Evolutionary conservation across 352 stramenopile genomes (phyloP).

Genomic region (Aphanomyces invadans): DNA sequence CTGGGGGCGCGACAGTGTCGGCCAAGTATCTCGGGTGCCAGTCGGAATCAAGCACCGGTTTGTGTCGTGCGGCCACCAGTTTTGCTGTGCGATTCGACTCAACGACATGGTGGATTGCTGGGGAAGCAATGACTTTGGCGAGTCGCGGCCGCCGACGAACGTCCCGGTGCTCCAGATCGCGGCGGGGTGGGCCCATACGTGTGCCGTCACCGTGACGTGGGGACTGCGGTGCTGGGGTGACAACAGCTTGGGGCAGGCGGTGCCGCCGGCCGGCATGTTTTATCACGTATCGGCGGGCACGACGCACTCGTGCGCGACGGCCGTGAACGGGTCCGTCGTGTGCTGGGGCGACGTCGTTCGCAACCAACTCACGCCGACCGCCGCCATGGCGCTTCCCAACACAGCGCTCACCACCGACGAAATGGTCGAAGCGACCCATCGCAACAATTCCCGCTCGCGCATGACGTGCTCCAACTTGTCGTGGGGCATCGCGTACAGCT

Average conservation of each 20-base stretch:
- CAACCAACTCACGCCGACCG: not conserved
- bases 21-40: conserved; percentile 7
- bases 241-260: conserved; percentile 18
- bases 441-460: not conserved
- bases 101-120: conserved; percentile 18
- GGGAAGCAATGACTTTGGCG: conserved; percentile 13
- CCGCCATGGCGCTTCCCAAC: not conserved
- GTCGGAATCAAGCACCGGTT: conserved; percentile 1
- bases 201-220: conserved; percentile 2
- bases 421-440: not conserved
- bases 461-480: conserved; percentile 4
- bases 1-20: conserved; percentile 12
- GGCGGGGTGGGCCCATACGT: conserved; percentile 17
- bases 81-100: conserved; percentile 11
- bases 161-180: conserved; percentile 13
- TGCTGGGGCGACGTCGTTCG: conserved; percentile 16
- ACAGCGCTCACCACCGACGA: not conserved
- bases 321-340: not conserved
- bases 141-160: not conserved
- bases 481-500: conserved; percentile 8
- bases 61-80: conserved; percentile 16
- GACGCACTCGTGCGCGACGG: conserved; percentile 8
- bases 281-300: conserved; percentile 15
- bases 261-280: conserved; percentile 5
- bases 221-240: conserved; percentile 3